phyloP scores from a whole-genome alignment of 2,329 filamentous ascomycete species.

The Exophiala mesophila region DNA sequence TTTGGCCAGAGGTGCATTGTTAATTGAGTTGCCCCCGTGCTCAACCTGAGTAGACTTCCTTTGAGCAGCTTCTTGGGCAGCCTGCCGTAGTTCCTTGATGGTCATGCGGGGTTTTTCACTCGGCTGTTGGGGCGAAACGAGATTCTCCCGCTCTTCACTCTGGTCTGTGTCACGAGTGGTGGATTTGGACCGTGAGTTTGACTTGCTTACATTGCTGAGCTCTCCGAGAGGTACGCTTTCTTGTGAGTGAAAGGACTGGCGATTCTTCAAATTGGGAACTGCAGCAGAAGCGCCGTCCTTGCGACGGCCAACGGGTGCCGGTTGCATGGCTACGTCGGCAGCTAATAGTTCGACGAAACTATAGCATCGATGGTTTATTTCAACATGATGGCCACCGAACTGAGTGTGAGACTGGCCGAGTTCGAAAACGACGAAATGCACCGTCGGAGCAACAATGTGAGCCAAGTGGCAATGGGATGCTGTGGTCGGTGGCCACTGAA shows the following conservation, averaged over 20 bases:
- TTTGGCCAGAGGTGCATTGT: conserved; percentile 20
- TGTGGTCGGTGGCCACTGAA: too few species aligned
- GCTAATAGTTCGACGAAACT: too few species aligned
- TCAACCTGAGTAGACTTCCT: neutral
- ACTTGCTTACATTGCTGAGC: neutral
- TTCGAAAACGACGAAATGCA: too few species aligned
- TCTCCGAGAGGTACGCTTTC: neutral
- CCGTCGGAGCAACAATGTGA: too few species aligned
- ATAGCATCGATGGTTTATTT: too few species aligned
- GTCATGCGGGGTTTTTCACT: conserved; percentile 12
- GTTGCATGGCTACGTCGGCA: too few species aligned
- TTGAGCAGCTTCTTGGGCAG: conserved; percentile 9
- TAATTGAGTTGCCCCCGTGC: neutral
- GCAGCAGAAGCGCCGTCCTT: too few species aligned
- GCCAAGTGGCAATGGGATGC: too few species aligned
- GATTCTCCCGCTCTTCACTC: neutral
- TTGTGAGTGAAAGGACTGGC: neutral
- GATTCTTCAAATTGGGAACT: too few species aligned
- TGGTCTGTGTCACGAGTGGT: neutral
- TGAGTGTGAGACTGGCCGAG: too few species aligned
- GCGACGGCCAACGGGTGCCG: too few species aligned
- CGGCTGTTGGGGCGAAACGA: neutral
- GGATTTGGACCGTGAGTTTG: neutral
- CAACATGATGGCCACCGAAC: too few species aligned
- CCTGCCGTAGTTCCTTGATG: conserved; percentile 16